phyloP scores from a whole-genome alignment of 2,329 filamentous ascomycete species.

The Scedosporium minutisporum region DNA sequence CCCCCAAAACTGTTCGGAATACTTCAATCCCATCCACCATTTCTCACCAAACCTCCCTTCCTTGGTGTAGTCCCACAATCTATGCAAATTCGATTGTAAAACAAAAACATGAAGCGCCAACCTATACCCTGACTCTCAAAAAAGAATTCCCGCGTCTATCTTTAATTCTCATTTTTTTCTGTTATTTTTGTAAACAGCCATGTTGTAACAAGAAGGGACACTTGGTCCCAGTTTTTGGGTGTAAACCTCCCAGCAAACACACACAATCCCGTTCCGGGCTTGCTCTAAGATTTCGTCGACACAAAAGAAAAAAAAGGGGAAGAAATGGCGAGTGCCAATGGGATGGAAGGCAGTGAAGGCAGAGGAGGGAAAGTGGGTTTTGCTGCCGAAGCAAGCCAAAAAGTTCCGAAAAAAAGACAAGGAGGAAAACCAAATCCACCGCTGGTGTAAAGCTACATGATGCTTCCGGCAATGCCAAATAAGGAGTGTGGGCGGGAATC shows the following conservation, averaged over 20 bases:
- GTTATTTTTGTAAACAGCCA: neutral
- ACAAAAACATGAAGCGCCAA: neutral
- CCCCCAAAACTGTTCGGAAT: neutral
- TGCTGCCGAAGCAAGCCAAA: no score
- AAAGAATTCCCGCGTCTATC: neutral
- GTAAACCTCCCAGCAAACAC: neutral
- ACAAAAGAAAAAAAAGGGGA: neutral
- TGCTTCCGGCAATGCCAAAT: neutral
- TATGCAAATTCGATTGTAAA: neutral
- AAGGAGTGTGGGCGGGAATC: neutral
- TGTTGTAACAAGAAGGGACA: neutral
- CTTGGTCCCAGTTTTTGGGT: neutral
- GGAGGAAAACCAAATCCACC: slow-evolving; percentile 2
- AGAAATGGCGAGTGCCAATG: slow-evolving; percentile 6
- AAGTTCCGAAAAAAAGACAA: neutral
- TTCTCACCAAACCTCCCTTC: neutral
- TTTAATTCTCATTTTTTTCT: neutral
- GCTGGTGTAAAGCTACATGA: neutral
- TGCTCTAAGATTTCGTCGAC: neutral
- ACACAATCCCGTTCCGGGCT: neutral
- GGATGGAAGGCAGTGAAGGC: neutral
- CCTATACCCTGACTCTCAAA: neutral
- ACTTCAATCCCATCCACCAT: neutral
- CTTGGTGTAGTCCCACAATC: neutral
- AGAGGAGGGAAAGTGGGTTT: neutral